Conservation (phyloP, 805 yeast genomes). For the Nakazawaea sp. region DNA sequence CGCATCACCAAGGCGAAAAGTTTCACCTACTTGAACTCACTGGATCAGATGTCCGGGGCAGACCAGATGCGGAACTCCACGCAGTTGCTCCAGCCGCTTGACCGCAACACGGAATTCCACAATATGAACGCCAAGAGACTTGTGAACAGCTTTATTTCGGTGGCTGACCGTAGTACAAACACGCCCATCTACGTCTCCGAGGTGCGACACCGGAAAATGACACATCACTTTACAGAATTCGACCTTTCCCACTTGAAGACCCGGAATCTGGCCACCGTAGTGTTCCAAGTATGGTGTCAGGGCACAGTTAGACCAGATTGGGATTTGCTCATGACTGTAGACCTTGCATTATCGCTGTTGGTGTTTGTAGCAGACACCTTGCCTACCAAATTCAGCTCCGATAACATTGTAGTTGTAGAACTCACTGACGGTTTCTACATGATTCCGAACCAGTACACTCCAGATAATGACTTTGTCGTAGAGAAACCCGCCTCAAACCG, state of each 20-base stretch:
- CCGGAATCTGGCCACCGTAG: constrained; percentile 10
- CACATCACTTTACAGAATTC: constrained; percentile 24
- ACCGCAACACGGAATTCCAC: constrained; percentile 23
- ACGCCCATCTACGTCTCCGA: constrained; percentile 30
- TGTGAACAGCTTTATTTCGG: constrained; percentile 27
- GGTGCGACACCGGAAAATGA: constrained; percentile 18
- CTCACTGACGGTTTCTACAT: constrained; percentile 24
- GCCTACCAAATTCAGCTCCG: too few relatives aligned
- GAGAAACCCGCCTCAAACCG: constrained; percentile 3
- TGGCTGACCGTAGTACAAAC: constrained; percentile 21
- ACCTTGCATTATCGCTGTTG: constrained; percentile 23
- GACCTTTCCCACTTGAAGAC: constrained; percentile 12
- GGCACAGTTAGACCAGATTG: constrained; percentile 12
- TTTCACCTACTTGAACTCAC: constrained; percentile 4
- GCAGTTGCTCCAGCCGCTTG: constrained; percentile 15
- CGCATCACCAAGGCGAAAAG: constrained; percentile 6
- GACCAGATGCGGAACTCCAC: too few relatives aligned
- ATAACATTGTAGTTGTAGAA: constrained; percentile 19
- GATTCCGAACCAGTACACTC: constrained; percentile 9
- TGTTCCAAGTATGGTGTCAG: constrained; percentile 17
- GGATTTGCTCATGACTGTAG: constrained; percentile 18
- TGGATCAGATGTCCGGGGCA: constrained; percentile 6
- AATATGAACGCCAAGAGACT: constrained; percentile 20
- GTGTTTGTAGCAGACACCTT: too few relatives aligned
- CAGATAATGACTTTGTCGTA: background rate